Base-by-base conservation (phyloP, 2,329 filamentous ascomycete species). In the Albifimbria verrucaria region DNA sequence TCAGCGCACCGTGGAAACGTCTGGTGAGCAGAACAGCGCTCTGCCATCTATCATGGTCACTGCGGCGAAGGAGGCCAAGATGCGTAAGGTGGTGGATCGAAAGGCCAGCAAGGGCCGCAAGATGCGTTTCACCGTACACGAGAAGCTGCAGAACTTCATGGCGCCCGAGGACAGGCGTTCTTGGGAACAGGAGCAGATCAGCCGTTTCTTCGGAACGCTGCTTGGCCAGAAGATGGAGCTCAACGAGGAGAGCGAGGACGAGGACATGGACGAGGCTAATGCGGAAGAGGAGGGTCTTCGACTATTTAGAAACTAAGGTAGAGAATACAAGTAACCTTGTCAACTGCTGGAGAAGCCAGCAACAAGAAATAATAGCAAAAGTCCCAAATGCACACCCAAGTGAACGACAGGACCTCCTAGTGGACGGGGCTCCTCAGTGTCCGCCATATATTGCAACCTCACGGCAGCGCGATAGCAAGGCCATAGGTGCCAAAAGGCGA, bases 81-180 rank as follows among this genome's bases (percentile, higher is more conserved):
- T 88, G 54, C 88, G 89, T 72, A 89, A 90, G 66, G 82, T 87
- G 25, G 89, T 97, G 4, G 94, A 99, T 69, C 92, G 92, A 20
- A 94, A 92, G 68, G 94, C 94, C 1, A 96, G 90, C 68, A 97
- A 97, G 73, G 94, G 94, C 6, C 80, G 94, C 48, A 97, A 97
- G 76, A 83, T 99, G 80, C 82, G 91, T 39, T 99, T 93, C 72
- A 94, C 90, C 17, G 91, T 97, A 45, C 92, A 97, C 67, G 93
- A 97, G 76, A 97, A 97, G 77, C 72, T 99, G 65, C 90, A 96
- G 74, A 97, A 97, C 70, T 97, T 97, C 67, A 97, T 97, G 92
- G 92, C 92, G 11, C 87, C 92, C 0, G 91, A 97, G 68, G 89
- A 96, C 67, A 79, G 90, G 50, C 80, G 88, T 3, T 72, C 70